Evolutionary conservation across 257 asterid species (phyloP).

Genomic region (Linaria vulgaris): DNA sequence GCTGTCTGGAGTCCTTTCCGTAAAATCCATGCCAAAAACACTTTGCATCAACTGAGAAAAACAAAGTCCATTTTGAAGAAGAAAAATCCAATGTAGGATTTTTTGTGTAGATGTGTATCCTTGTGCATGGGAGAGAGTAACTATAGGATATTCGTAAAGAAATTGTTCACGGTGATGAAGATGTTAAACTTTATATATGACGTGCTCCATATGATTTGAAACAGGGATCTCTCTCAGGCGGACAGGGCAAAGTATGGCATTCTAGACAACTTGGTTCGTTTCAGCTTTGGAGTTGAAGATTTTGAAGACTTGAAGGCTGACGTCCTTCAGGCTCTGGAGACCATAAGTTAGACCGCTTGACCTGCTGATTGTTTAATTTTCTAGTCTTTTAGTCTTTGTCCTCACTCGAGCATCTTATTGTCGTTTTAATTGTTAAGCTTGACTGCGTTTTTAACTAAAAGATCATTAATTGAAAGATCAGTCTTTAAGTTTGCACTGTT

Average conservation of each 20-base stretch:
- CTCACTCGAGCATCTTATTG: not conserved
- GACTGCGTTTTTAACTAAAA: not conserved
- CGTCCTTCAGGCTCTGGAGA: conserved; percentile 81
- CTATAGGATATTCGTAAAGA: not conserved
- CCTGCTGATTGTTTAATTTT: conserved; percentile 21
- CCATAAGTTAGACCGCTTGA: conserved; percentile 44
- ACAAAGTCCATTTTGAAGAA: too few species aligned
- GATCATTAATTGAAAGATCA: too few species aligned
- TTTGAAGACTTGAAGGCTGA: conserved; percentile 77
- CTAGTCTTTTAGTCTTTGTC: not conserved
- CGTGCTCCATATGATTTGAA: conserved; percentile 11
- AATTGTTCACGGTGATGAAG: not conserved
- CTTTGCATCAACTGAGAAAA: too few species aligned
- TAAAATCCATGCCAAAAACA: too few species aligned
- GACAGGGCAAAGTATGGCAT: conserved; percentile 91
- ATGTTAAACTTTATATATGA: conserved; percentile 7
- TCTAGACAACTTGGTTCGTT: conserved; percentile 87
- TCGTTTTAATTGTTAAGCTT: not conserved
- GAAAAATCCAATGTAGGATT: too few species aligned
- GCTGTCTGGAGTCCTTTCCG: too few species aligned
- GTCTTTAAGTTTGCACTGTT: too few species aligned
- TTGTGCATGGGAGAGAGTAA: too few species aligned
- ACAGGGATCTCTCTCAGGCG: conserved; percentile 82
- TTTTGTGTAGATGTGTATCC: too few species aligned
- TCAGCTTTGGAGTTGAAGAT: conserved; percentile 93